Conservation (phyloP, 805 yeast genomes). For the Kodamaea kaohsiungensis region DNA sequence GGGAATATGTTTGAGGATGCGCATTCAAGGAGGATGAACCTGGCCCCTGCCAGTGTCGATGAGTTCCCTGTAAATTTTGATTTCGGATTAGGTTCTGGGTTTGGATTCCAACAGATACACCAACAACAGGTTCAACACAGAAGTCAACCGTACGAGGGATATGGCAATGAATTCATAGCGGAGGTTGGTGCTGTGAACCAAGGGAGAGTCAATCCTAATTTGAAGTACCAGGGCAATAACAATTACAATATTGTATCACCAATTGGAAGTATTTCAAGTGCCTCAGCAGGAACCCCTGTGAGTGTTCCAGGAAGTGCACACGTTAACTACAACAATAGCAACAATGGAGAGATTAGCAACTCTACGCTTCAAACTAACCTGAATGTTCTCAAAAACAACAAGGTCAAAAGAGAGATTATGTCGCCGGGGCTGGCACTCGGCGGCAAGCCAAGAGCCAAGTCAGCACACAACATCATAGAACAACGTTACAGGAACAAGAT, state of each 20-base stretch:
- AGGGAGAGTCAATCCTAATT: neutral
- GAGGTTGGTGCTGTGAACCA: conserved; percentile 2
- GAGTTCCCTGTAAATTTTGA: conserved; percentile 26
- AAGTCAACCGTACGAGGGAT: neutral
- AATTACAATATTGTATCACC: neutral
- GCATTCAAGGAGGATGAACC: neutral
- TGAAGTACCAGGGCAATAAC: neutral
- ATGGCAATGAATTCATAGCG: conserved; percentile 5
- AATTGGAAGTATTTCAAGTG: neutral
- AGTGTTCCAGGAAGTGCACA: neutral
- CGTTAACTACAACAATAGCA: neutral
- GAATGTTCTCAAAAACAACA: neutral
- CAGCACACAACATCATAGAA: conserved; percentile 44
- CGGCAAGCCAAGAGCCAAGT: conserved; percentile 24
- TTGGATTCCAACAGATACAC: neutral
- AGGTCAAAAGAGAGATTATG: neutral
- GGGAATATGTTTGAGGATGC: neutral
- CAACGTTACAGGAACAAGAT: conserved; percentile 46
- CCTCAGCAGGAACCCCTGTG: neutral
- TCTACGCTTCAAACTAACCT: neutral
- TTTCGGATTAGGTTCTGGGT: conserved; percentile 17
- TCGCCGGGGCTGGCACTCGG: neutral
- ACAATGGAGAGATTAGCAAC: neutral
- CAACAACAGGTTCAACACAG: neutral
- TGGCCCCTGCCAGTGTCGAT: conserved; percentile 1